These are phyloP conservation scores for Bruguiera sexangula DNA, from an alignment of 345 rosid genomes.

Conservation along the genomic window DNA sequence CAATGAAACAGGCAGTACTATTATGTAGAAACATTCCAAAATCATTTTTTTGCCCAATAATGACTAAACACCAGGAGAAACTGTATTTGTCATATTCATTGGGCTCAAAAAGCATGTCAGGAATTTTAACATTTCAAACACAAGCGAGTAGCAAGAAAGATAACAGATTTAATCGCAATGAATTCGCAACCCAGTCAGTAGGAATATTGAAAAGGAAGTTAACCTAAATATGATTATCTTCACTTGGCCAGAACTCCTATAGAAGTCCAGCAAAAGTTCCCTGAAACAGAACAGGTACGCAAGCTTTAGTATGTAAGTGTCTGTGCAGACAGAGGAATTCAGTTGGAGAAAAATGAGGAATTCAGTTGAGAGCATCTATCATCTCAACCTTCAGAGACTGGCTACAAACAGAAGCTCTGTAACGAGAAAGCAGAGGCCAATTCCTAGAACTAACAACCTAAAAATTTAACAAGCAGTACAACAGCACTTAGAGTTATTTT, in stretches of 20 bases:
- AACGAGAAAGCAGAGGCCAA: conserved; percentile 17
- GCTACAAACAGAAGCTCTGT: conserved; percentile 10
- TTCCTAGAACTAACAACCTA: conserved; percentile 20
- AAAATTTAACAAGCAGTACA: background rate
- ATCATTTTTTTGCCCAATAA: too few relatives aligned
- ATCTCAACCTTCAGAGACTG: conserved; percentile 14
- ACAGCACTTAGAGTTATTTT: background rate
- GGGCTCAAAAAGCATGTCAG: too few relatives aligned
- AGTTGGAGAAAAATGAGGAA: background rate
- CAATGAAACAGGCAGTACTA: too few relatives aligned
- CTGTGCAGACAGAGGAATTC: background rate
- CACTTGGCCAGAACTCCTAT: conserved; percentile 20
- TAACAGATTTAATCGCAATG: background rate
- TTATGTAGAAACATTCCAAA: too few relatives aligned
- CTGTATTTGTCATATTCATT: too few relatives aligned
- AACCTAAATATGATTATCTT: conserved; percentile 29
- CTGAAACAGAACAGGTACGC: conserved; percentile 7
- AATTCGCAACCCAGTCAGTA: background rate
- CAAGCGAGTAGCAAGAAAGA: background rate
- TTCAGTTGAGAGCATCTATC: conserved; percentile 7
- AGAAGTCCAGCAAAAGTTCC: conserved; percentile 24
- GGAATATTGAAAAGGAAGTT: background rate
- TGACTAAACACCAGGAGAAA: too few relatives aligned
- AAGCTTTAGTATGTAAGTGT: background rate
- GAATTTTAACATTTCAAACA: too few relatives aligned